Base-by-base conservation (phyloP, 2,329 filamentous ascomycete species). In the Neofusicoccum ribis region DNA sequence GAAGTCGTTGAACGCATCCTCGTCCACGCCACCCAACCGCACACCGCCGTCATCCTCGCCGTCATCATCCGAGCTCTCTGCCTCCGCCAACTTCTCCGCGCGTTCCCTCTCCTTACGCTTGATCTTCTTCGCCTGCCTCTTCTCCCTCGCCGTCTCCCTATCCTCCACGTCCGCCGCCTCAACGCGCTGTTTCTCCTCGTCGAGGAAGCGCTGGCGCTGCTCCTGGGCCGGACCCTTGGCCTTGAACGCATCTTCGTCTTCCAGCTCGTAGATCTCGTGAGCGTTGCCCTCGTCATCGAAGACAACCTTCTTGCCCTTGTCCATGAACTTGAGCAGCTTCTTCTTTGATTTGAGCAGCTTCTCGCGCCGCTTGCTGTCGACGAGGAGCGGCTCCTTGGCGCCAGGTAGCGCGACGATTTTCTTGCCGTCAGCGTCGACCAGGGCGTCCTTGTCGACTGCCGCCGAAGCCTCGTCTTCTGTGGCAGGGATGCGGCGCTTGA, bases 341-440 rank as follows among this genome's bases (percentile, higher is more conserved):
- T 97, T 97, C 84, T 97, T 98, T 20, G 91, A 96, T 73, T 90
- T 90, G 69, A 98, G 86, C n/a, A 97, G 86, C 81, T 97, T 98
- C 80, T 97, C 94, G 70, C 93, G 89, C 27, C 95, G 92, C 78
- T 98, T 96, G 12, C 93, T 97, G 81, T 99, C 95, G 68, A 99
- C 88, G 20, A 97, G 81, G 50, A 97, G 84, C 1, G 91, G 87
- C 34, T 91, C 87, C 50, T 83, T 81, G 67, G 85, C 87, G 62
- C 89, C 89, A 12, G 90, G 83, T 1, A 89, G 84, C 44, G 86
- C 79, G 56, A 97, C 84, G 2, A 88, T 71, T 64, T 77, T 83
- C 78, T 88, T 90, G 59, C 80, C 79, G 51, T 77, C 73, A 27
- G 69, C 68, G 17, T 73, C 68, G 8, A 44, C 43, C 9, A 69